Evolutionary conservation across 192 early-diverging fungal genomes (phyloP), one percentile per base, ranked within the genome.

Genomic region (Coemansia sp.): DNA sequence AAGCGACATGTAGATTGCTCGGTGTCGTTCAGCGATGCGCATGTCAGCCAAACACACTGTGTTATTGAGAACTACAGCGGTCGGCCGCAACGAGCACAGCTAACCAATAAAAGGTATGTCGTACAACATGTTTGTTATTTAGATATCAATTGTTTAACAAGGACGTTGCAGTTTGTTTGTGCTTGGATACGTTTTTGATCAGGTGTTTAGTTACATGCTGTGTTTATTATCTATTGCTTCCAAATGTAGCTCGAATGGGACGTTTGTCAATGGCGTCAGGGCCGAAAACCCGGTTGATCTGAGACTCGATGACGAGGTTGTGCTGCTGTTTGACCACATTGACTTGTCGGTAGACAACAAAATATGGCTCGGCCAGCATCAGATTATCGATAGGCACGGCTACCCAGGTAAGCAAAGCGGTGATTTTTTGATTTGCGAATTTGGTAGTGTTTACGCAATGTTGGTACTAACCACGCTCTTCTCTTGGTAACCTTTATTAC

Each of bases 11-110:
- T 32, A 35, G 55, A 28, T 10, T 66, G 71, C 47, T 43, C 59
- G 6, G 11, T 74, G 9, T 27, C 17, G 17, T 58, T 74, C 17
- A 41, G 49, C 38, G 72, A 74, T 11, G 24, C 52, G 11, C 64
- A 60, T 33, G 63, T 74, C 4, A 74, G 72, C 45, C 47, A 59
- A 23, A 28, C 22, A 9, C 72, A 74, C 34, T 74, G 72, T 44
- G 45, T 28, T 24, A 29, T 74, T 10, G 52, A 55, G 19, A 25
- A 46, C 6, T 29, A 22, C 5, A 25, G 44, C 17, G n/a, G n/a
- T n/a, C n/a, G n/a, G n/a, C n/a, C n/a, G n/a, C 46, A 41, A 4
- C 33, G n/a, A 13, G 60, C 65, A n/a, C 47, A 19, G 18, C 45
- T 67, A 22, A 34, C 38, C 17, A 67, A 60, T 32, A 51, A 37